phyloP scores from a whole-genome alignment of 108 stramenopile genomes.

The Cyclotella baltica region DNA sequence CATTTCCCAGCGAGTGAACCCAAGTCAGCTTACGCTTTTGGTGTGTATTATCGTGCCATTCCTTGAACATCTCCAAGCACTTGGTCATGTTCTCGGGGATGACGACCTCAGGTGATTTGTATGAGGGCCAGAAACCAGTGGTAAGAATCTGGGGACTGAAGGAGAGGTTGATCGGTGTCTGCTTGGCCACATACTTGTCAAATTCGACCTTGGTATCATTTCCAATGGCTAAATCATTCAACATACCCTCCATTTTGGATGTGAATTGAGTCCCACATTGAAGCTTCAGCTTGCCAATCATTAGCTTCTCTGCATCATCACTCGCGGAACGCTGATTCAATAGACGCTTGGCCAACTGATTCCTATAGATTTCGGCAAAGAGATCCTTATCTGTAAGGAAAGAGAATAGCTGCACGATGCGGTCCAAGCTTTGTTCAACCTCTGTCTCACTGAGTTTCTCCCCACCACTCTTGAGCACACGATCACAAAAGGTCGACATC shows the following conservation, averaged over 20 bases:
- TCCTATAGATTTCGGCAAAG: conserved; percentile 98
- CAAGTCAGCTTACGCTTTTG: conserved; percentile 91
- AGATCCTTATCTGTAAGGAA: conserved; percentile 99
- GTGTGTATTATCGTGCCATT: conserved; percentile 91
- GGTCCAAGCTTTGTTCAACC: conserved; percentile 93
- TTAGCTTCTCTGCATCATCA: conserved; percentile 97
- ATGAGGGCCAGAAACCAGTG: conserved; percentile 98
- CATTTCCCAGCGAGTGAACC: conserved; percentile 95
- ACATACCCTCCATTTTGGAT: conserved; percentile 99
- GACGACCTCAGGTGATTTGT: conserved; percentile 91
- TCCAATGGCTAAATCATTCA: conserved; percentile 96
- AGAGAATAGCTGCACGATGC: conserved; percentile 96
- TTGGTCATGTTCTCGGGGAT: conserved; percentile 91
- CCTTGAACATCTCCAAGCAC: conserved; percentile 94
- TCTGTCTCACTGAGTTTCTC: conserved; percentile 96
- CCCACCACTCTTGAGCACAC: conserved; percentile 97
- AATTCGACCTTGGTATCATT: conserved; percentile 93
- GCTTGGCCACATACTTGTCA: conserved; percentile 75
- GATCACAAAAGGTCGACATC: conserved; percentile 98
- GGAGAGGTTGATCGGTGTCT: conserved; percentile 72
- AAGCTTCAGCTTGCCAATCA: conserved; percentile 99
- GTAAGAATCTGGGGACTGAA: conserved; percentile 96
- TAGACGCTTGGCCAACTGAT: conserved; percentile 98
- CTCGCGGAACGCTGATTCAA: conserved; percentile 96
- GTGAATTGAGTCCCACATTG: conserved; percentile 99